phyloP scores from a whole-genome alignment of 495 filamentous ascomycete genomes.

The Xylaria nigripes region DNA sequence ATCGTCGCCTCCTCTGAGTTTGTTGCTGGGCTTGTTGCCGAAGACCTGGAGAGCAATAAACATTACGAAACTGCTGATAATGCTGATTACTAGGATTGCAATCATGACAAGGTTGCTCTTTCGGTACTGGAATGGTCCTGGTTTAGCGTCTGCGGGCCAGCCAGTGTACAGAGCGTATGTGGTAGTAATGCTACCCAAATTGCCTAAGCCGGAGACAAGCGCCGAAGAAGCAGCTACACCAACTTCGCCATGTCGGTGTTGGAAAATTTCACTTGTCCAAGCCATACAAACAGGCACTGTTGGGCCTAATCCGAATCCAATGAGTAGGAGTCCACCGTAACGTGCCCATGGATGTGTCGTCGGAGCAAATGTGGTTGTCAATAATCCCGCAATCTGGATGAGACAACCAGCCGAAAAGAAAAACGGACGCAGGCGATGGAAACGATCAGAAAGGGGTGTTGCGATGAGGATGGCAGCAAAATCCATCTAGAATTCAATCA shows the following conservation, averaged over 20 bases:
- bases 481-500: slow-evolving; percentile 51
- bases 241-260: slow-evolving; percentile 80
- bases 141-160: slow-evolving; percentile 64
- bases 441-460: slow-evolving; percentile 78
- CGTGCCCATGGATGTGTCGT: slow-evolving; percentile 66
- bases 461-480: slow-evolving; percentile 79
- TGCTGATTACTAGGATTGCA: slow-evolving; percentile 71
- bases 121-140: slow-evolving; percentile 63
- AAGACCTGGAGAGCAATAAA: slow-evolving; percentile 54
- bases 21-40: slow-evolving; percentile 46
- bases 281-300: slow-evolving; percentile 91
- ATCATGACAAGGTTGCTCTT: slow-evolving; percentile 84
- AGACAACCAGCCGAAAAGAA: slow-evolving; percentile 70
- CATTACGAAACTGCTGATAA: slow-evolving; percentile 60
- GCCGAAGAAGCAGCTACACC: slow-evolving; percentile 85
- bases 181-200: slow-evolving; percentile 74
- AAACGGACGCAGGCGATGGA: slow-evolving; percentile 71
- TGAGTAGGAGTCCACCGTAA: slow-evolving; percentile 80
- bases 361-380: slow-evolving; percentile 69
- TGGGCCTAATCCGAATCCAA: slow-evolving; percentile 85
- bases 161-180: slow-evolving; percentile 86
- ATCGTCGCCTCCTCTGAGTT: slow-evolving; percentile 26
- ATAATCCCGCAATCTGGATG: slow-evolving; percentile 75
- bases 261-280: slow-evolving; percentile 88
- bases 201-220: slow-evolving; percentile 77